phyloP scores from a whole-genome alignment of 116 monocot species.

The Trichopus zeylanicus region DNA sequence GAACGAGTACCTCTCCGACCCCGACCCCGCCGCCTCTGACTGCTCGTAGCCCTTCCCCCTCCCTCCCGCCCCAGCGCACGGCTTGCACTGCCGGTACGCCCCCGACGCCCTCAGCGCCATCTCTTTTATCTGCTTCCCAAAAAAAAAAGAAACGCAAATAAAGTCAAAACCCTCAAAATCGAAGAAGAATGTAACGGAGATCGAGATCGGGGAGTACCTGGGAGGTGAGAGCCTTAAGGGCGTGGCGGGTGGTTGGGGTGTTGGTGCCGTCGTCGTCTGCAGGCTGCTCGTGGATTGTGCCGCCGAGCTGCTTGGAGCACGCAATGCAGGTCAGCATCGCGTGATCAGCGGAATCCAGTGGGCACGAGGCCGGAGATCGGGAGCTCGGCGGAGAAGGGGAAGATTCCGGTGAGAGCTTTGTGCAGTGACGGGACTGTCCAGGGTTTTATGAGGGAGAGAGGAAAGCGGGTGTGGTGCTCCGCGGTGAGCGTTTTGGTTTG shows the following conservation, averaged over 20 bases:
- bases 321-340: slow-evolving; percentile 93
- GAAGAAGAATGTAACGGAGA: neutral
- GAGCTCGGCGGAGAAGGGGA: neutral
- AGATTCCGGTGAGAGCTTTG: neutral
- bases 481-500: neutral
- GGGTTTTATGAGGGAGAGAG: neutral
- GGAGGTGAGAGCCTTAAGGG: slow-evolving; percentile 71
- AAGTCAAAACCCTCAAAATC: neutral
- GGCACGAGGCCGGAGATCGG: neutral
- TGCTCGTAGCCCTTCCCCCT: slow-evolving; percentile 21
- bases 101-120: slow-evolving; percentile 93
- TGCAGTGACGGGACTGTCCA: neutral
- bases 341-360: neutral
- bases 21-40: slow-evolving; percentile 31
- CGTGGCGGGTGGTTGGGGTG: slow-evolving; percentile 61
- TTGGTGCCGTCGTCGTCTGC: slow-evolving; percentile 32
- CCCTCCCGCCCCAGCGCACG: slow-evolving; percentile 41
- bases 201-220: slow-evolving; percentile 33
- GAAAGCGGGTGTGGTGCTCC: neutral
- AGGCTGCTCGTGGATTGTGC: slow-evolving; percentile 5
- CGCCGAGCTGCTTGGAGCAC: slow-evolving; percentile 68
- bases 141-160: neutral
- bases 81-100: slow-evolving; percentile 82
- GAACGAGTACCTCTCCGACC: slow-evolving; percentile 34
- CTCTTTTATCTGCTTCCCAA: slow-evolving; percentile 60